Base-by-base conservation (phyloP, 345 rosid genomes). In the Camelina laxa region DNA sequence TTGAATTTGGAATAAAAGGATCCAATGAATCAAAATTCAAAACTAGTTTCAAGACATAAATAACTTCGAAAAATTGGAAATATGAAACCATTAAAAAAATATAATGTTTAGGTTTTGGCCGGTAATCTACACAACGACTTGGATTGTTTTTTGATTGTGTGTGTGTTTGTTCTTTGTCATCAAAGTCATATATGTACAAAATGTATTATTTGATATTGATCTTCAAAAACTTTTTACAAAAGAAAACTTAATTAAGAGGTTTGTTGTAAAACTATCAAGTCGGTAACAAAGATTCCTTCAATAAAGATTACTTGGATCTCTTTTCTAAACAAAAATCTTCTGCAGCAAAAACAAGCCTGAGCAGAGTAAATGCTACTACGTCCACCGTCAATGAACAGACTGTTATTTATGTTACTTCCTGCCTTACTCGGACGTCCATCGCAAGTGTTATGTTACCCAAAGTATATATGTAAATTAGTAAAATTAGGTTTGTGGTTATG, bases 81-180 rank as follows among this genome's bases (percentile, higher is more conserved):
- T 57, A 53, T 48, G 72, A 49, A 49, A 58, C 36, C 16, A 4
- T 51, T 35, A 17, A 4, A 60, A 16, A 27, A 51, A 12, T 36
- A 35, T 54, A 16, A 49, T 6, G 49, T 57, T 75, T 75, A 75
- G 73, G 68, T 60, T 14, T 50, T 75, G 73, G 73, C 54, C 38
- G 79, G 73, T 75, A 67, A 75, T 38, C 79, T 75, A 75, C 73
- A 75, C 73, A 50, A 67, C 68, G 68, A 67, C 79, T 51, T 58
- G 20, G 31, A 59, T 67, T 9, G 7, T 59, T 59, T n/a, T 19
- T 15, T 13, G 3, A 17, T 75, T 49, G 66, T 67, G 73, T 49
- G 51, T 49, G 19, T 57, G 22, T 48, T 36, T 22, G 66, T 39
- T 58, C 5, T 48, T 65, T 14, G 45, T 36, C 66, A 48, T 48